phyloP scores from a whole-genome alignment of 2,329 filamentous ascomycete species.

The Xylariales sp. region DNA sequence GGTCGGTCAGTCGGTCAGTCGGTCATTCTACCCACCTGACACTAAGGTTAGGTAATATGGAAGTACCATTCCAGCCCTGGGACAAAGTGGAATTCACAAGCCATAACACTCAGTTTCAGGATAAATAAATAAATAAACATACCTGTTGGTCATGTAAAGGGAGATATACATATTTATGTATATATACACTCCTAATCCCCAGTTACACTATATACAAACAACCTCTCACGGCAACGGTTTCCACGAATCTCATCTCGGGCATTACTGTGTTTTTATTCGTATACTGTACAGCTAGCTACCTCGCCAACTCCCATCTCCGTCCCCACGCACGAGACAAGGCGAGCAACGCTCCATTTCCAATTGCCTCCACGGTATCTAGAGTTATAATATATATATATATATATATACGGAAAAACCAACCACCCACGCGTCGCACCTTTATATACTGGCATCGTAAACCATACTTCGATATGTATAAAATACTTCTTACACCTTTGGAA shows the following conservation, averaged over 20 bases:
- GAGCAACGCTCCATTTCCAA: not conserved
- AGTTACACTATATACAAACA: not conserved
- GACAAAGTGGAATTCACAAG: too few species aligned
- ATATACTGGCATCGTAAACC: slow-evolving; percentile 25
- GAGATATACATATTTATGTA: not conserved
- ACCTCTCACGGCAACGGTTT: not conserved
- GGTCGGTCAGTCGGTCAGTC: too few species aligned
- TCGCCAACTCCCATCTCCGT: not conserved
- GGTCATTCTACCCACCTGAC: too few species aligned
- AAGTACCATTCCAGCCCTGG: too few species aligned
- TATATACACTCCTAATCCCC: not conserved
- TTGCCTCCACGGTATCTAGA: not conserved
- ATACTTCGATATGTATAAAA: slow-evolving; percentile 15
- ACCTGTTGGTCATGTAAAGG: too few species aligned
- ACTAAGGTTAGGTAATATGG: too few species aligned
- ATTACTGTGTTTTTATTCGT: not conserved
- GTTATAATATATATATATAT: slow-evolving; percentile 15
- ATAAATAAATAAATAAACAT: not conserved
- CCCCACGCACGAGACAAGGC: not conserved
- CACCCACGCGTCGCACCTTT: slow-evolving; percentile 12
- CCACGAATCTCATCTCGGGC: not conserved
- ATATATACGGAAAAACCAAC: not conserved
- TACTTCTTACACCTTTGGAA: not conserved
- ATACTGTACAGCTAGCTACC: not conserved
- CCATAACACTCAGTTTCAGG: too few species aligned